Evolutionary conservation across 1,139 yeast genomes (phyloP), one percentile per base, ranked within the genome.

Genomic region (Arxiozyma heterogenica): DNA sequence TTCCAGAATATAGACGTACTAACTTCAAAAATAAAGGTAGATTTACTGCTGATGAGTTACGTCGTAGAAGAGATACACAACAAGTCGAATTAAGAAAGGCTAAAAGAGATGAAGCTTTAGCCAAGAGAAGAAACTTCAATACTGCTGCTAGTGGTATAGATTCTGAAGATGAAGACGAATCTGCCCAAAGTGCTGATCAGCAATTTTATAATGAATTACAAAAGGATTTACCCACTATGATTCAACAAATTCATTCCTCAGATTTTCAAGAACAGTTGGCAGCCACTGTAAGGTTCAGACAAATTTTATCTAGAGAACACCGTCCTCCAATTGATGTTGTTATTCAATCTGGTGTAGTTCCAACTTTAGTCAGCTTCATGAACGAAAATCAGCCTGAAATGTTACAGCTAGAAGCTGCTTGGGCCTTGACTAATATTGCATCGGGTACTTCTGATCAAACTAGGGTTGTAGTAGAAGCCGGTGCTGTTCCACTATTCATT

Each of bases 361-460:
- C 96, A 54, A 82, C 84, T 54, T 81, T 93, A 70, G 97, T 94
- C 53, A 84, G 82, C 64, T 90, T 91, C 65, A 86, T 93, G 88
- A 75, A 77, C 58, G 83, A 84, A 53, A 79, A 81, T 52, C 88
- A 84, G 68, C 87, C 90, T 4, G 91, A 88, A 65, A 82, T 86
- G 79, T 79, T 94, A 63, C 98, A 93, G 73, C 82, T 93, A 67
- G 98, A 93, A 75, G 96, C 98, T 17, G 97, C 98, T 11, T 94
- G 98, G 98, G 98, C 98, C 21, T 79, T 93, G 65, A 94, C 98
- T 54, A 93, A 93, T 70, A 91, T 93, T 71, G 98, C 98, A 43
- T 87, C 96, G n/a, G 98, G 98, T 58, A 77, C 84, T 56, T 83
- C 95, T 49, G 86, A 83, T 50, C 98, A 93, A 73, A 94, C 98